Evolutionary conservation across 495 filamentous ascomycete genomes (phyloP).

Genomic region (Lasiosphaeris hirsuta): DNA sequence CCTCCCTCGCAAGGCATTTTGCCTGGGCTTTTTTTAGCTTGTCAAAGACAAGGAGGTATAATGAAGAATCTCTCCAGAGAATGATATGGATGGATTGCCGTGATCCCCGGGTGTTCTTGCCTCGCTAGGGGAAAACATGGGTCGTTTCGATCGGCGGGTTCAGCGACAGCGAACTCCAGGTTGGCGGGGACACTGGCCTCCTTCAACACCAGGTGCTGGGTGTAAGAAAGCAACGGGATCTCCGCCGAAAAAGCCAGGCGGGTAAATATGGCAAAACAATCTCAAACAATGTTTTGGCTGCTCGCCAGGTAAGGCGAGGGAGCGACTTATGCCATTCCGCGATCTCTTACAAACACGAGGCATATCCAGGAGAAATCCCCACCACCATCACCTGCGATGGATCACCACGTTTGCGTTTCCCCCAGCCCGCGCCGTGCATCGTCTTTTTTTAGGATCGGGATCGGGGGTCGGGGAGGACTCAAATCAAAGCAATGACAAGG

Average conservation of each 20-base stretch:
- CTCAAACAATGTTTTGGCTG: conserved; percentile 11
- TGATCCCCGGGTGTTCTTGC: no score
- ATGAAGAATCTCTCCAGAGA: no score
- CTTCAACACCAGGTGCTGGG: not conserved
- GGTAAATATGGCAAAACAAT: conserved; percentile 7
- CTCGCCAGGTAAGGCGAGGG: not conserved
- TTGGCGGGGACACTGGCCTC: not conserved
- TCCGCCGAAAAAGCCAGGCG: not conserved
- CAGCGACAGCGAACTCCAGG: not conserved
- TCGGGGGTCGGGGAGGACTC: conserved; percentile 13
- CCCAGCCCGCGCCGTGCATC: no score
- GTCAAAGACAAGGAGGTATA: no score
- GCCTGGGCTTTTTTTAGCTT: no score
- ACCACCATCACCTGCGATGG: no score
- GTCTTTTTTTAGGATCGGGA: not conserved
- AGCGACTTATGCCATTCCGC: not conserved
- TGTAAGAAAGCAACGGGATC: not conserved
- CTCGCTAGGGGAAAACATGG: no score
- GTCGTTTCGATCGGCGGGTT: no score
- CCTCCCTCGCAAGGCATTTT: no score
- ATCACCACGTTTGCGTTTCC: no score
- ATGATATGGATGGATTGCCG: no score
- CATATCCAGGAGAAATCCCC: no score
- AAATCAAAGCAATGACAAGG: conserved; percentile 53
- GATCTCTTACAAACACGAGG: not conserved